Conservation (phyloP, 2,329 filamentous ascomycete species). For the Plenodomus tracheiphilus region DNA sequence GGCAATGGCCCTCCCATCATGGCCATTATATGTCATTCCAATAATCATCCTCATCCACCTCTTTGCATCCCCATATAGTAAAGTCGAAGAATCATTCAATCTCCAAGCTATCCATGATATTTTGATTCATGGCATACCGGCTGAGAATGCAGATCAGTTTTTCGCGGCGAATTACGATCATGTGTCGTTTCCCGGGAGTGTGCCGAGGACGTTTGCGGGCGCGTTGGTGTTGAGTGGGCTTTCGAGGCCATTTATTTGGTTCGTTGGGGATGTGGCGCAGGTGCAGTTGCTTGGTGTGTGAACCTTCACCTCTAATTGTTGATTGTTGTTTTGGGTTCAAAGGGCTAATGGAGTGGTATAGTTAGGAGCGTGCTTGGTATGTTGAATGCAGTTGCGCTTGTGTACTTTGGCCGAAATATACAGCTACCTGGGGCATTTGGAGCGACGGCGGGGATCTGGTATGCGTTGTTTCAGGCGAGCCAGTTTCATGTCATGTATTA, state of each 20-base stretch:
- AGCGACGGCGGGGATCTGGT: slow-evolving; percentile 72
- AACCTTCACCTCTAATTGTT: no score
- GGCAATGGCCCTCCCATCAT: slow-evolving; percentile 27
- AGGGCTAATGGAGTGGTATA: slow-evolving; percentile 28
- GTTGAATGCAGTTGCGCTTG: slow-evolving; percentile 70
- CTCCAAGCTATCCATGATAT: slow-evolving; percentile 93
- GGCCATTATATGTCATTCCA: slow-evolving; percentile 38
- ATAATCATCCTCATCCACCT: slow-evolving; percentile 64
- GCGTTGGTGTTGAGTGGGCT: slow-evolving; percentile 74
- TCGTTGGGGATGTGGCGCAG: slow-evolving; percentile 61
- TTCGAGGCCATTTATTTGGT: slow-evolving; percentile 66
- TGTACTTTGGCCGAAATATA: slow-evolving; percentile 67
- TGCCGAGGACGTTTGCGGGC: slow-evolving; percentile 88
- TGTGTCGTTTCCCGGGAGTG: slow-evolving; percentile 84
- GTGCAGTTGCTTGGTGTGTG: slow-evolving; percentile 59
- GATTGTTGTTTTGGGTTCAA: not conserved
- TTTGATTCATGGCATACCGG: slow-evolving; percentile 75
- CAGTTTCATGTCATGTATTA: slow-evolving; percentile 97
- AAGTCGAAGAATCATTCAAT: slow-evolving; percentile 98
- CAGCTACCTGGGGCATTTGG: slow-evolving; percentile 65
- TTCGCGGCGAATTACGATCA: slow-evolving; percentile 79
- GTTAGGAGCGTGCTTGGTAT: slow-evolving; percentile 78
- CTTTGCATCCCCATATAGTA: slow-evolving; percentile 80
- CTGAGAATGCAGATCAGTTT: slow-evolving; percentile 55
- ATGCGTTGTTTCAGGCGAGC: slow-evolving; percentile 71